phyloP scores from a whole-genome alignment of 1,284 basidiomycete species.

The Termitomyces sp. region DNA sequence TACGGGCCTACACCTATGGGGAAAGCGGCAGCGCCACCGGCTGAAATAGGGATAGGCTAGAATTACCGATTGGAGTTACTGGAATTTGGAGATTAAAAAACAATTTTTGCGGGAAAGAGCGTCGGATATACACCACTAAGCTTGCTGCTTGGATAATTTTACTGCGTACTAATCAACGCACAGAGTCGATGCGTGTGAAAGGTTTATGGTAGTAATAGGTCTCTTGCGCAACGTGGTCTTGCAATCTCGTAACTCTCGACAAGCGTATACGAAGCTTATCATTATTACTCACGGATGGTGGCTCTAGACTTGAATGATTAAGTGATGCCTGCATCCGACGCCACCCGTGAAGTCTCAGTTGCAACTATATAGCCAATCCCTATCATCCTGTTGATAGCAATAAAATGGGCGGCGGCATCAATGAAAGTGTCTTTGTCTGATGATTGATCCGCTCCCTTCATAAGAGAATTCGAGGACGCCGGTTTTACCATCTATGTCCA shows the following conservation, averaged over 20 bases:
- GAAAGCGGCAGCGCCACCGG: constrained; percentile 5
- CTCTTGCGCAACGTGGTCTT: background rate
- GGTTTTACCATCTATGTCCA: background rate
- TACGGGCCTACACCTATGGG: background rate
- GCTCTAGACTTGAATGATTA: background rate
- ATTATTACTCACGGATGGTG: background rate
- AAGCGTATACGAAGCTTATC: background rate
- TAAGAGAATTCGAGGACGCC: background rate
- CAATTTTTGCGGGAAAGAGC: background rate
- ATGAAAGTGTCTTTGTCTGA: background rate
- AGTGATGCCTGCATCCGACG: background rate
- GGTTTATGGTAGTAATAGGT: too few species aligned
- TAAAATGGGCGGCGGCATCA: background rate
- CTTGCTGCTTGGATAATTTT: background rate
- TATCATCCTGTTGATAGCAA: background rate
- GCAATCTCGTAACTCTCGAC: background rate
- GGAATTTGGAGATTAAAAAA: background rate
- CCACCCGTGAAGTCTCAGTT: background rate
- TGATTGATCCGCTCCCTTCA: background rate
- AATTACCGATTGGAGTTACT: background rate
- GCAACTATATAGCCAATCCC: background rate
- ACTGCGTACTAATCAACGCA: background rate
- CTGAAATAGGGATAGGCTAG: background rate
- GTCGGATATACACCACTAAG: background rate
- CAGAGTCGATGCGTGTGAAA: too few species aligned